phyloP scores from a whole-genome alignment of 2,329 filamentous ascomycete species.

The Clonostachys sp. region DNA sequence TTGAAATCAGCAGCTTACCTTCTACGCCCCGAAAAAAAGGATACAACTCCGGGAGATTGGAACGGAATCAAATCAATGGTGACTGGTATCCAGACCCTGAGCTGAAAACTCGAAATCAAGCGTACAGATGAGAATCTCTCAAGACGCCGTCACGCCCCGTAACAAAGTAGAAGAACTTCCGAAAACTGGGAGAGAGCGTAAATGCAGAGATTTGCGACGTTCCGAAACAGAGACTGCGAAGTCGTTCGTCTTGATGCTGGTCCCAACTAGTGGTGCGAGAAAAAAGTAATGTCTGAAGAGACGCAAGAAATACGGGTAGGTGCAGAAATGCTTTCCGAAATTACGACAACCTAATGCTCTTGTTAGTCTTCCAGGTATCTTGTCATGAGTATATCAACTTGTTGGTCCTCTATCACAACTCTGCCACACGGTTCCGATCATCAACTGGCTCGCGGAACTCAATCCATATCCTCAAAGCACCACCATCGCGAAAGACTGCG shows the following conservation, averaged over 20 bases:
- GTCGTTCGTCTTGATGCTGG: constrained; percentile 1
- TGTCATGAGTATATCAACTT: no score
- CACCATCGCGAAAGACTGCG: no score
- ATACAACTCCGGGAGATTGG: constrained; percentile 18
- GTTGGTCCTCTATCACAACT: no score
- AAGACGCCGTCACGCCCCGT: constrained; percentile 34
- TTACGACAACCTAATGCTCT: constrained; percentile 26
- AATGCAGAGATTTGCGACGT: not conserved
- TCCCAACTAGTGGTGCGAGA: constrained; percentile 14
- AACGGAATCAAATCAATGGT: constrained; percentile 23
- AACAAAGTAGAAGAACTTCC: constrained; percentile 22
- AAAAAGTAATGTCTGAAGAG: constrained; percentile 28
- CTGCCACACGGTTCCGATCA: no score
- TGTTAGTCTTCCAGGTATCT: no score
- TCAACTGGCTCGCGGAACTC: no score
- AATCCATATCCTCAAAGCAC: no score
- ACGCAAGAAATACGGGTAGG: constrained; percentile 32
- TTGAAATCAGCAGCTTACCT: not conserved
- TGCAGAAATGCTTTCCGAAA: constrained; percentile 32
- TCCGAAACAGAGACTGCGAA: not conserved
- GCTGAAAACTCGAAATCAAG: constrained; percentile 29
- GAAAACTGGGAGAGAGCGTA: constrained; percentile 7
- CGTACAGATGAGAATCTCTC: constrained; percentile 27
- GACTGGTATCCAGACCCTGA: constrained; percentile 25
- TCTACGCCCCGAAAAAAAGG: constrained; percentile 6